Evolutionary conservation across 23 red algal genomes (phyloP).

Genomic region (Gracilariopsis chorda): DNA sequence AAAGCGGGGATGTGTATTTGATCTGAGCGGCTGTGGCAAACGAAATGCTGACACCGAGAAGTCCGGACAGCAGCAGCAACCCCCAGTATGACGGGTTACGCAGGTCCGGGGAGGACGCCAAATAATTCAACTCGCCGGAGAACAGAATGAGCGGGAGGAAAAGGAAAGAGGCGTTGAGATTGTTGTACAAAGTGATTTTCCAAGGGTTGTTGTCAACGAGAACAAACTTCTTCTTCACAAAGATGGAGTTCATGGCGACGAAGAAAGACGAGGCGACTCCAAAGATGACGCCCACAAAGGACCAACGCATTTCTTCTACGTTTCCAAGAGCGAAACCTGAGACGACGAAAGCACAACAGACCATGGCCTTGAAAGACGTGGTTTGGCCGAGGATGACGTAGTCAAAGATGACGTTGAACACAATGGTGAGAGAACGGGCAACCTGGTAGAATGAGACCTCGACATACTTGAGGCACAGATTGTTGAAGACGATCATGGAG

Average conservation of each 20-base stretch:
- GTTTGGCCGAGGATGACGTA: constrained; percentile 81
- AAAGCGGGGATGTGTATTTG: constrained; percentile 95
- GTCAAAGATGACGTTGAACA: constrained; percentile 95
- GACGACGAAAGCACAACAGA: constrained; percentile 80
- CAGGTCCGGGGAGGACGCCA: constrained; percentile 38
- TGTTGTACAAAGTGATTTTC: constrained; percentile 98
- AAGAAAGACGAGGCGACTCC: constrained; percentile 91
- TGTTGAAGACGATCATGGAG: constrained; percentile 95
- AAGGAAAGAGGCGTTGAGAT: constrained; percentile 87
- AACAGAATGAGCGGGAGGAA: constrained; percentile 89
- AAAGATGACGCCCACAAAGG: constrained; percentile 81
- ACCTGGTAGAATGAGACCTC: constrained; percentile 98
- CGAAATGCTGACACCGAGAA: constrained; percentile 85
- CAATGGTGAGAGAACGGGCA: constrained; percentile 93
- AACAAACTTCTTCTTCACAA: constrained; percentile 94
- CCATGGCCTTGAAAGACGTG: constrained; percentile 83
- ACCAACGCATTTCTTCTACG: constrained; percentile 94
- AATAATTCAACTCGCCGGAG: constrained; percentile 57
- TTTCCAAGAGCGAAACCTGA: constrained; percentile 81
- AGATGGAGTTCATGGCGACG: constrained; percentile 95
- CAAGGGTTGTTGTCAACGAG: constrained; percentile 97
- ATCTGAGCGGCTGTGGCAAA: constrained; percentile 97
- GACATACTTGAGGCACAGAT: constrained; percentile 94
- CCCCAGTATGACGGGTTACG: constrained; percentile 69
- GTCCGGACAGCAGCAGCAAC: constrained; percentile 63